These are phyloP conservation scores for Phytopythium aichiense DNA, from an alignment of 352 stramenopile species.

Conservation along the genomic window DNA sequence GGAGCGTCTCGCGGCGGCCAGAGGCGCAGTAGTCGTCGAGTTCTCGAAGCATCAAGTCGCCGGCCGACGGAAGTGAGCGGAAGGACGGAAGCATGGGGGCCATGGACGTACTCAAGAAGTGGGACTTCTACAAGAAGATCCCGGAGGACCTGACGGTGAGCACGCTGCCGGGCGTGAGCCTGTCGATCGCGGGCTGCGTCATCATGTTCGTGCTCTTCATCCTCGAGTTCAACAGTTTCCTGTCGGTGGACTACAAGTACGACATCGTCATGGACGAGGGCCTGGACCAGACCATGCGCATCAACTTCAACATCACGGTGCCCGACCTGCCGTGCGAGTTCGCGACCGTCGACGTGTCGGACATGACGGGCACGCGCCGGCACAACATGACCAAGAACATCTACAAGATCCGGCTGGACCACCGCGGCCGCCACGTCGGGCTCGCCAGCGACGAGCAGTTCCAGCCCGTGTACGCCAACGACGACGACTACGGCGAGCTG, in stretches of 20 bases:
- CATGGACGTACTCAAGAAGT: conserved; percentile 89
- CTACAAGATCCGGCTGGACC: conserved; percentile 92
- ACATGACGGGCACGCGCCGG: conserved; percentile 96
- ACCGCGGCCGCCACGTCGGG: conserved; percentile 79
- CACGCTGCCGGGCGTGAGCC: conserved; percentile 78
- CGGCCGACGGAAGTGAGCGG: too few species aligned
- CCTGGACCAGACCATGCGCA: conserved; percentile 83
- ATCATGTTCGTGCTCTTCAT: conserved; percentile 91
- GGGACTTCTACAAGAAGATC: conserved; percentile 92
- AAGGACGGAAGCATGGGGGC: conserved; percentile 47
- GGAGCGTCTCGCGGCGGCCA: not conserved
- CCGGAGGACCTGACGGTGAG: conserved; percentile 86
- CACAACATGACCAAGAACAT: conserved; percentile 99
- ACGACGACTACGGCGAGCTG: conserved; percentile 63
- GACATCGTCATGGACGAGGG: conserved; percentile 88
- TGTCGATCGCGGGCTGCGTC: conserved; percentile 79
- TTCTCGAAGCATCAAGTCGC: not conserved
- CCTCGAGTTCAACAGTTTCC: conserved; percentile 87
- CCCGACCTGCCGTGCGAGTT: conserved; percentile 97
- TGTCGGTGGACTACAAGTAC: conserved; percentile 85
- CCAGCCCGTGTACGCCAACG: conserved; percentile 65
- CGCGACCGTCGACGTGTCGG: conserved; percentile 94
- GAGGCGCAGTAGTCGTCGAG: not conserved
- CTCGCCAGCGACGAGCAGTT: conserved; percentile 88
- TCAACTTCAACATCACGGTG: conserved; percentile 99